A percentile compares a stretch with the other conserved stretches of the same genome.
phyloP scores from a whole-genome alignment of 305 asterid species.

The Ajuga reptans region DNA sequence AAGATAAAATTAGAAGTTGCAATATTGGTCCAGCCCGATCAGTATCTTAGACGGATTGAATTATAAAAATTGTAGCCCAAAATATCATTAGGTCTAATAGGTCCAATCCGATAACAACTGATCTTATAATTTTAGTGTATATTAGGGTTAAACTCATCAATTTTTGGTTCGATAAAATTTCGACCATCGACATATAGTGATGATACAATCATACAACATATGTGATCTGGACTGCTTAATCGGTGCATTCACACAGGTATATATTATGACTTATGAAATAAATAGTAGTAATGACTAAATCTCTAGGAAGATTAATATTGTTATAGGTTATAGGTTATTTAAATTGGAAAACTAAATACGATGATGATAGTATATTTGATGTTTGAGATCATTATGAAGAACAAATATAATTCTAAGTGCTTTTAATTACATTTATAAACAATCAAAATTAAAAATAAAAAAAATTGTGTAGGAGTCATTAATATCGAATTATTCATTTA shows the following conservation, averaged over 20 bases:
- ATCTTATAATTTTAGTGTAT: too few relatives aligned
- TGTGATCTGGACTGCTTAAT: neutral
- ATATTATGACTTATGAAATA: neutral
- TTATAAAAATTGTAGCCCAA: too few relatives aligned
- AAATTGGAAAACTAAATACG: slow-evolving; percentile 8
- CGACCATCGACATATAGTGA: too few relatives aligned
- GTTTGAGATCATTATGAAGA: slow-evolving; percentile 23
- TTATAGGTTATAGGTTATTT: neutral
- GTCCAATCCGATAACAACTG: too few relatives aligned
- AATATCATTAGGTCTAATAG: too few relatives aligned
- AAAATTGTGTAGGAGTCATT: slow-evolving; percentile 8
- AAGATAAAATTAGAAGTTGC: too few relatives aligned
- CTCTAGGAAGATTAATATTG: neutral
- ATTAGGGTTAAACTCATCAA: too few relatives aligned
- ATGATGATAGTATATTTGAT: slow-evolving; percentile 18
- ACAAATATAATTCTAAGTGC: slow-evolving; percentile 1
- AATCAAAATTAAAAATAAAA: slow-evolving; percentile 18
- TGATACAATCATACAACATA: too few relatives aligned
- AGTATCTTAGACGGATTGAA: too few relatives aligned
- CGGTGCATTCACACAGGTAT: neutral
- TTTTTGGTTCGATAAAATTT: too few relatives aligned
- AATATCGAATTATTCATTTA: slow-evolving; percentile 12
- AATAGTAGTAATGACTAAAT: slow-evolving; percentile 21
- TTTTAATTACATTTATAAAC: slow-evolving; percentile 23
- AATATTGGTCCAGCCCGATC: too few relatives aligned